phyloP scores from a whole-genome alignment of 495 filamentous ascomycete species.

The Cladorrhinum samala region DNA sequence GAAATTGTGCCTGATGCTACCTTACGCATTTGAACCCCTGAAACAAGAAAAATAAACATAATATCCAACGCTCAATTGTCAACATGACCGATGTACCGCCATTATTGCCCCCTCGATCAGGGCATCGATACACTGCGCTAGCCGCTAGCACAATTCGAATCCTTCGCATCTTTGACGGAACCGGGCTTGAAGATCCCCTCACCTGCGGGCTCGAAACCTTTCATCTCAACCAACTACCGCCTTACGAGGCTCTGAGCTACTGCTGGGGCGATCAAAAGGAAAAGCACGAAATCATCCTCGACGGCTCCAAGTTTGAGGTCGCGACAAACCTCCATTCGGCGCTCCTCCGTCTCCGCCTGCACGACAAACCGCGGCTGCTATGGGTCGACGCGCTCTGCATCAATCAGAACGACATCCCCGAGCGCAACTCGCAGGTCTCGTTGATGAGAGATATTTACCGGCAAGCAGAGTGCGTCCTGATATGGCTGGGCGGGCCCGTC shows the following conservation, averaged over 20 bases:
- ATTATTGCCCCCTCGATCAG: no score
- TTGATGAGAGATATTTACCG: not conserved
- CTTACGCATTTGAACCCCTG: no score
- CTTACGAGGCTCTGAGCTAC: not conserved
- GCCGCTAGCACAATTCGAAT: not conserved
- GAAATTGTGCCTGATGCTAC: no score
- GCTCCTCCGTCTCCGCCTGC: not conserved
- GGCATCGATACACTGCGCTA: not conserved
- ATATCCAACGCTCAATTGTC: no score
- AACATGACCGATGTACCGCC: no score
- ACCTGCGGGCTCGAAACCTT: not conserved
- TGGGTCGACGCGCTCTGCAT: conserved; percentile 2
- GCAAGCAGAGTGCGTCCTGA: not conserved
- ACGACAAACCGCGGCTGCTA: not conserved
- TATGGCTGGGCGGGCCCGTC: not conserved
- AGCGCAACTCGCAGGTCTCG: not conserved
- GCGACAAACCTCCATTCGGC: not conserved
- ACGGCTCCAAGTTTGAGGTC: not conserved
- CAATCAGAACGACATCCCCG: not conserved
- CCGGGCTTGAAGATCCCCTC: not conserved
- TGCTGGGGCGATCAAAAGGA: not conserved
- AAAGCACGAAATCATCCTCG: not conserved
- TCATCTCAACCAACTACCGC: not conserved
- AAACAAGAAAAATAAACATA: no score
- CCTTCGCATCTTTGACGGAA: not conserved